phyloP scores from a whole-genome alignment of 2,329 filamentous ascomycete genomes.

The Aspergillus fijiensis region DNA sequence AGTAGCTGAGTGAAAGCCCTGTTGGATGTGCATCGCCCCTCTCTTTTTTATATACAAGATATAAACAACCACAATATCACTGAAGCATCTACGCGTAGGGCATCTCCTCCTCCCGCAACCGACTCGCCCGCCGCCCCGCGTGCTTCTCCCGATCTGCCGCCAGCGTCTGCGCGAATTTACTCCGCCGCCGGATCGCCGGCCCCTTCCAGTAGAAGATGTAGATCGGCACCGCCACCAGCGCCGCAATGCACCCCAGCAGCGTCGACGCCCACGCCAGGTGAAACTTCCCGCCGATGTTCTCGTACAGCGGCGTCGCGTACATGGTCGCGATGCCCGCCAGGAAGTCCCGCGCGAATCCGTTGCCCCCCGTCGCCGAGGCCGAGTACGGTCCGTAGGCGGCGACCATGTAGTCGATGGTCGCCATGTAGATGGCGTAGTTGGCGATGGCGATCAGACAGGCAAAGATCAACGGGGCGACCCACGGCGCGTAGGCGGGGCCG shows the following conservation, averaged over 20 bases:
- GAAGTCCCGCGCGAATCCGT: constrained; percentile 65
- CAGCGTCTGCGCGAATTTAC: constrained; percentile 50
- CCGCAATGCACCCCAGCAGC: constrained; percentile 63
- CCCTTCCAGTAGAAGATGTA: constrained; percentile 68
- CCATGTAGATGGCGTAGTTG: constrained; percentile 64
- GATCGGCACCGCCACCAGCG: constrained; percentile 62
- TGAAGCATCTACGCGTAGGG: background rate
- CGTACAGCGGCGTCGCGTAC: constrained; percentile 54
- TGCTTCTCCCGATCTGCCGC: constrained; percentile 18
- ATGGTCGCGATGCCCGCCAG: constrained; percentile 64
- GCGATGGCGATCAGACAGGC: constrained; percentile 61
- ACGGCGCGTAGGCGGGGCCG: constrained; percentile 55
- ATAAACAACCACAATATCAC: too few relatives aligned
- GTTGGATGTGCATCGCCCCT: too few relatives aligned
- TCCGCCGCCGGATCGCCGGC: constrained; percentile 54
- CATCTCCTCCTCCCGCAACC: constrained; percentile 2
- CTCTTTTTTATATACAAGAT: too few relatives aligned
- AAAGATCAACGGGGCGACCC: constrained; percentile 63
- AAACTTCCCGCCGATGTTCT: constrained; percentile 56
- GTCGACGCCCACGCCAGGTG: constrained; percentile 61
- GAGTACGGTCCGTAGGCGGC: constrained; percentile 66
- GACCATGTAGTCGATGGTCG: constrained; percentile 68
- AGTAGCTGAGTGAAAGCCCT: too few relatives aligned
- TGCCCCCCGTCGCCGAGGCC: constrained; percentile 65
- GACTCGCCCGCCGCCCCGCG: constrained; percentile 17